Evolutionary conservation across 805 yeast genomes (phyloP).

Genomic region (Pichia paraexigua): DNA sequence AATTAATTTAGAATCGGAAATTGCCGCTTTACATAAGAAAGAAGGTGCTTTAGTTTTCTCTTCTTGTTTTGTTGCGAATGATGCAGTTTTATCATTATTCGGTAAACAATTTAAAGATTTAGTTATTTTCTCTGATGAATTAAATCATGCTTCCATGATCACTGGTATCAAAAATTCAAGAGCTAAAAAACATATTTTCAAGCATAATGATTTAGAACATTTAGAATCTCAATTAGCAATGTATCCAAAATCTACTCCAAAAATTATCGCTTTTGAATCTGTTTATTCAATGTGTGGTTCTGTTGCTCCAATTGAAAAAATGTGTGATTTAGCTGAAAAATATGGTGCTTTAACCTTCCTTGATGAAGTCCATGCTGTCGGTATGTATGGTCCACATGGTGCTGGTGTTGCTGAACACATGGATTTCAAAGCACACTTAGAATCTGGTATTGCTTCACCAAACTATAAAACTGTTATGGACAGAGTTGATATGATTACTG

Average conservation of each 20-base stretch:
- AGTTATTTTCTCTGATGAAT: constrained; percentile 86
- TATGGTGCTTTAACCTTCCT: constrained; percentile 95
- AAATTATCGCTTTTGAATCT: constrained; percentile 92
- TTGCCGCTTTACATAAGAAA: constrained; percentile 88
- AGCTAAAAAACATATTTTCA: constrained; percentile 80
- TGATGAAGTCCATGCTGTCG: constrained; percentile 99
- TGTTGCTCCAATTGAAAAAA: constrained; percentile 83
- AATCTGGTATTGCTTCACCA: constrained; percentile 52
- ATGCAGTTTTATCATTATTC: constrained; percentile 81
- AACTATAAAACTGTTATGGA: constrained; percentile 60
- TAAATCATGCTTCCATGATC: constrained; percentile 97
- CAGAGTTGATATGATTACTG: constrained; percentile 92
- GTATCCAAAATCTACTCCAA: constrained; percentile 84
- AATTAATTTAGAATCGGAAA: constrained; percentile 73
- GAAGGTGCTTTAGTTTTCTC: constrained; percentile 93
- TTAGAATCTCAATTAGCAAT: constrained; percentile 69
- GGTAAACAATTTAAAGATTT: constrained; percentile 87
- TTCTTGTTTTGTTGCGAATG: constrained; percentile 95
- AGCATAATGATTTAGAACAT: constrained; percentile 81
- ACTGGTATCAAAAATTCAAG: constrained; percentile 89
- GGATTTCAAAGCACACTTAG: constrained; percentile 76
- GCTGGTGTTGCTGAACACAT: constrained; percentile 99
- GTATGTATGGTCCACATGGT: constrained; percentile 98
- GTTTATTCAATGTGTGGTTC: constrained; percentile 99
- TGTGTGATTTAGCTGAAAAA: constrained; percentile 94